Base-by-base conservation (phyloP, 495 filamentous ascomycete genomes). In the Penicillium argentinense region DNA sequence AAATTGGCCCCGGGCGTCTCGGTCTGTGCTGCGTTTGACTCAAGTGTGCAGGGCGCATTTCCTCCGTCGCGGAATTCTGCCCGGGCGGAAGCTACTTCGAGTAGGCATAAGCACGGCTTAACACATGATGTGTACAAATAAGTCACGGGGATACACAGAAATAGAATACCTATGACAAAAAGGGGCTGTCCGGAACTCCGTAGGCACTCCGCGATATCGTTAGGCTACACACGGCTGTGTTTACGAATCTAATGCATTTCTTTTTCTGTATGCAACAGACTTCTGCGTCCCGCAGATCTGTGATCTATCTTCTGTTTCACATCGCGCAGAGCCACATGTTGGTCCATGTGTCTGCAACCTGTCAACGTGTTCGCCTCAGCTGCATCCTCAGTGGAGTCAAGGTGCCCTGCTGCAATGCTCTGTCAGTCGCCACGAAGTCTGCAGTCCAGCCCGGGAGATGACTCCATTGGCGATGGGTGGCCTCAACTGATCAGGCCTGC, bases 11-110 rank as follows among this genome's bases (percentile, higher is more conserved):
- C 37, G 26, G 34, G 23, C 37, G 42, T 28, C 42, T 26, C 42
- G 41, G 42, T 30, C 53, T 38, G 38, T 43, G 37, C 16, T 37
- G 25, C 22, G 23, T 25, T 18, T n/a, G n/a, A n/a, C n/a, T n/a
- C n/a, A n/a, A n/a, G n/a, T n/a, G n/a, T n/a, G n/a, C n/a, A n/a
- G n/a, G n/a, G n/a, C n/a, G n/a, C n/a, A n/a, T n/a, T n/a, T n/a
- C n/a, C n/a, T n/a, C n/a, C n/a, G n/a, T n/a, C n/a, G n/a, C n/a
- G n/a, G n/a, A n/a, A n/a, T n/a, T n/a, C n/a, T n/a, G n/a, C n/a
- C n/a, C n/a, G n/a, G n/a, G n/a, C n/a, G n/a, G n/a, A n/a, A n/a
- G n/a, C n/a, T n/a, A n/a, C n/a, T n/a, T n/a, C n/a, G n/a, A n/a
- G n/a, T n/a, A n/a, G n/a, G n/a, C n/a, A n/a, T n/a, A n/a, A n/a